Percentiles rank a stretch among this genome's conserved stretches.
These are phyloP conservation scores for Coccomyxa sp. DNA, from an alignment of 139 green algal species.

Conservation along the genomic window DNA sequence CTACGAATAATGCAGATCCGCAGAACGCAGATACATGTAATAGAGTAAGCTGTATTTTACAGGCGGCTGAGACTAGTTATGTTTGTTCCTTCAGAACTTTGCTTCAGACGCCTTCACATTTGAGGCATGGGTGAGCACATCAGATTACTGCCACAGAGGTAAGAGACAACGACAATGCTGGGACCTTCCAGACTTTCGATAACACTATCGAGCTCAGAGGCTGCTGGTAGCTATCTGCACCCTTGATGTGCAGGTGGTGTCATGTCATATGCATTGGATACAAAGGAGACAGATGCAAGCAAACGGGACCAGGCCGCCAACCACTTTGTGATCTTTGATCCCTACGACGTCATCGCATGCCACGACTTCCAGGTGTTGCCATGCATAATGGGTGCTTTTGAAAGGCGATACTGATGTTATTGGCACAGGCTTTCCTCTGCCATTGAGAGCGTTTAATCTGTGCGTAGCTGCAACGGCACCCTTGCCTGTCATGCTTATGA, in stretches of 20 bases:
- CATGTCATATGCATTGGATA: constrained; percentile 72
- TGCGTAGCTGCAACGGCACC: too few species aligned
- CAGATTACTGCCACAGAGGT: constrained; percentile 75
- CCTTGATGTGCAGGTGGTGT: constrained; percentile 43
- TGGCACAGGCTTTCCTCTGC: too few species aligned
- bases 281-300: constrained; percentile 31
- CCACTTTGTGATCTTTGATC: constrained; percentile 75
- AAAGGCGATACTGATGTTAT: too few species aligned
- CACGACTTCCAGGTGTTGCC: constrained; percentile 52
- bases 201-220: background rate
- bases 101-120: constrained; percentile 67
- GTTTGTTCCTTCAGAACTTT: constrained; percentile 45
- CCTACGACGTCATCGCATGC: constrained; percentile 64
- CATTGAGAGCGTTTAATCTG: too few species aligned
- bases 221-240: background rate
- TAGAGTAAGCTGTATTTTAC: background rate
- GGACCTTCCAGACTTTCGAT: background rate
- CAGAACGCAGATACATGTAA: too few species aligned
- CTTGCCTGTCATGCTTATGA: too few species aligned
- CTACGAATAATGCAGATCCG: too few species aligned
- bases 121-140: constrained; percentile 80
- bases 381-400: background rate
- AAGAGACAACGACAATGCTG: background rate
- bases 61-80: background rate
- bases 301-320: constrained; percentile 58